Conservation (phyloP, 2,329 filamentous ascomycete genomes). For the Monilinia fructicola region DNA sequence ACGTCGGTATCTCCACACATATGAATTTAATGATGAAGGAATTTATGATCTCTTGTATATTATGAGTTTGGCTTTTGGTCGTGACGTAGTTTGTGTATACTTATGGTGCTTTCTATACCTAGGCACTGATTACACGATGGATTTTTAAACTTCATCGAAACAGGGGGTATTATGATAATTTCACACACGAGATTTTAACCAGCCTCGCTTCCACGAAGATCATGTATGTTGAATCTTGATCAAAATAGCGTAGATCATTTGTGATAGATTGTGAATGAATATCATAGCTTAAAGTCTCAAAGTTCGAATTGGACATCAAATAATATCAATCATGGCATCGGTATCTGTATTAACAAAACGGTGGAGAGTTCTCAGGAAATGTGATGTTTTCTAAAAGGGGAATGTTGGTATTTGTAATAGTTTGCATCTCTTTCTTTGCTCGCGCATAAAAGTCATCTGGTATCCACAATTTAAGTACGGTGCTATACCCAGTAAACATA, state of each 20-base stretch:
- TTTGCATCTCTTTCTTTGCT: neutral
- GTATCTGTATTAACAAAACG: neutral
- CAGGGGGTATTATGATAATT: neutral
- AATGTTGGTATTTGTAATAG: neutral
- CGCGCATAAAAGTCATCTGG: neutral
- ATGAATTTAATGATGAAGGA: too few species aligned
- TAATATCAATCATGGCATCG: neutral
- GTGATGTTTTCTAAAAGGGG: too few species aligned
- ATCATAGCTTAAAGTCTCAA: neutral
- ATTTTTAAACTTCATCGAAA: neutral
- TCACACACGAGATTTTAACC: neutral
- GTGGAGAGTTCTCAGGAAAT: neutral
- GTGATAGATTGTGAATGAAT: neutral
- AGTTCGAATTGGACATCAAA: neutral
- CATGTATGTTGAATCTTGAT: neutral
- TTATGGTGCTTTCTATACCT: too few species aligned
- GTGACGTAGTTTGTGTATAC: too few species aligned
- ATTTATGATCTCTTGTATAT: too few species aligned
- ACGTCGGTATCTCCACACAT: too few species aligned
- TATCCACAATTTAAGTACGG: neutral
- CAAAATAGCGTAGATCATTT: neutral
- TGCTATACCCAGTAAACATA: neutral
- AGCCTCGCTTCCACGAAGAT: neutral
- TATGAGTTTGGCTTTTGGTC: too few species aligned
- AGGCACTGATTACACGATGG: too few species aligned